Percentiles rank a stretch among this genome's conserved stretches.
phyloP scores from a whole-genome alignment of 805 yeast species.

The Myxozyma lipomycoides region DNA sequence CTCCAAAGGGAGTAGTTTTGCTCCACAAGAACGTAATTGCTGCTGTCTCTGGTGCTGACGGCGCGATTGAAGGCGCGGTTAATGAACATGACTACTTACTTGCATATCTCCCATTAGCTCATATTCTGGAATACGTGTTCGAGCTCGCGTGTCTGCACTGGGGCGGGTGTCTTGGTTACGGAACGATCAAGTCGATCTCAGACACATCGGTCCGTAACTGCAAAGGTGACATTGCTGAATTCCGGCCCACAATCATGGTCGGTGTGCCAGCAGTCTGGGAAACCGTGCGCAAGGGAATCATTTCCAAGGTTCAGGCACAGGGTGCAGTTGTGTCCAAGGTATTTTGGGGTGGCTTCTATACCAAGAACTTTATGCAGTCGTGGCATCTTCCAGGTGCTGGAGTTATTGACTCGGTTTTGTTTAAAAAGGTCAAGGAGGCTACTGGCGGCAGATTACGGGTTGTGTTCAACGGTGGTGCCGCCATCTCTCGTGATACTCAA shows the following conservation, averaged over 20 bases:
- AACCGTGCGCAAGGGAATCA: constrained; percentile 85
- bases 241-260: constrained; percentile 90
- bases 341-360: constrained; percentile 82
- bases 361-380: constrained; percentile 60
- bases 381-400: constrained; percentile 71
- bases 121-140: constrained; percentile 86
- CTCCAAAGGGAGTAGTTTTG: constrained; percentile 78
- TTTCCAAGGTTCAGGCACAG: constrained; percentile 64
- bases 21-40: constrained; percentile 67
- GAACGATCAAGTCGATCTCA: constrained; percentile 84
- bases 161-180: constrained; percentile 91
- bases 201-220: constrained; percentile 80
- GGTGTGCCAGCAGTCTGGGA: constrained; percentile 99
- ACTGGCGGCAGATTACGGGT: constrained; percentile 85
- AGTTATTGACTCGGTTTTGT: constrained; percentile 66
- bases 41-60: constrained; percentile 78
- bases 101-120: constrained; percentile 92
- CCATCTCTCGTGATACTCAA: constrained; percentile 78
- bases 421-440: constrained; percentile 85
- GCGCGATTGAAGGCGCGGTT: constrained; percentile 52
- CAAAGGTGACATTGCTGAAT: constrained; percentile 79
- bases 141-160: constrained; percentile 77
- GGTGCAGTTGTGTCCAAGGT: constrained; percentile 67
- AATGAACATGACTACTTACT: constrained; percentile 64
- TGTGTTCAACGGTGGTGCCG: constrained; percentile 88